A percentile compares a stretch with the other conserved stretches of the same genome.
Evolutionary conservation across 1,284 basidiomycete genomes (phyloP).

Genomic region (Cryptococcus sp.): DNA sequence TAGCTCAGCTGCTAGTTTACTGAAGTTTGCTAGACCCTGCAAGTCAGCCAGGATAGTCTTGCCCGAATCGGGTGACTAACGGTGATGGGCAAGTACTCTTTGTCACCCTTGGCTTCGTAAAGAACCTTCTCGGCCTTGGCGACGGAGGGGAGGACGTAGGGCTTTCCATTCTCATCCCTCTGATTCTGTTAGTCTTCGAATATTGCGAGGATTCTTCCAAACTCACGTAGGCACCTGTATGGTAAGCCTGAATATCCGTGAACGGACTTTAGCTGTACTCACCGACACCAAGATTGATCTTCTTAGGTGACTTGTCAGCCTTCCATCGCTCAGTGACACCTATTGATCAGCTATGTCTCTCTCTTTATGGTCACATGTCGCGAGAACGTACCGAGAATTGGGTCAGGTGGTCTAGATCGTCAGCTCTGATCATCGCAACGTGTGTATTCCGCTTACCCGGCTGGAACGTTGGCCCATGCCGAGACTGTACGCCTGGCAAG

Average conservation of each 20-base stretch:
- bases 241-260: neutral
- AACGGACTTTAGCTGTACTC: slow-evolving; percentile 32
- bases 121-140: slow-evolving; percentile 67
- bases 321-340: slow-evolving; percentile 55
- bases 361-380: slow-evolving; percentile 4
- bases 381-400: slow-evolving; percentile 28
- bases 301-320: slow-evolving; percentile 80
- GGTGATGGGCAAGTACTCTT: slow-evolving; percentile 97
- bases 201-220: neutral
- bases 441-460: slow-evolving; percentile 21
- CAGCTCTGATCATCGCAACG: neutral
- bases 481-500: slow-evolving; percentile 15
- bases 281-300: slow-evolving; percentile 96
- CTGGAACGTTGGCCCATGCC: slow-evolving; percentile 28
- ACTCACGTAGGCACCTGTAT: slow-evolving; percentile 42
- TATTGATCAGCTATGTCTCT: slow-evolving; percentile 3
- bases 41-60: neutral
- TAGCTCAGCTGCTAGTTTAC: slow-evolving; percentile 80
- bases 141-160: slow-evolving; percentile 86
- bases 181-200: slow-evolving; percentile 49
- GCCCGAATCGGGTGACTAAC: slow-evolving; percentile 16
- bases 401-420: slow-evolving; percentile 24
- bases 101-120: slow-evolving; percentile 69
- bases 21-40: slow-evolving; percentile 72
- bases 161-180: slow-evolving; percentile 91